Conservation (phyloP, 768 basidiomycete species). For the Agrocybe praecox region DNA sequence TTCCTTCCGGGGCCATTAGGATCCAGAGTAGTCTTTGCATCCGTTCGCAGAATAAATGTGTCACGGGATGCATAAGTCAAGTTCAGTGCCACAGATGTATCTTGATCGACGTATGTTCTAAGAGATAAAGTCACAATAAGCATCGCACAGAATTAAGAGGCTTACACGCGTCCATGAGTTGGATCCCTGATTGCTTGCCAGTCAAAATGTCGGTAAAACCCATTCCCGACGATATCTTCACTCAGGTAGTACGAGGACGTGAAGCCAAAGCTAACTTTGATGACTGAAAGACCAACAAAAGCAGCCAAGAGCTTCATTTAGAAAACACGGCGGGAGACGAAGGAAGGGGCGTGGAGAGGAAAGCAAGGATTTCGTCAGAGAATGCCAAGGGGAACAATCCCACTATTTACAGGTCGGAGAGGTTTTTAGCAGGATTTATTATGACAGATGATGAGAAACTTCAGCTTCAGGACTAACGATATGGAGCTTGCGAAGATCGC, state of each 20-base stretch:
- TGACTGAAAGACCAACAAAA: neutral
- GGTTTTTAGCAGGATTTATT: too few species aligned
- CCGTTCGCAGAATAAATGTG: constrained; percentile 49
- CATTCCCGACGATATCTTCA: constrained; percentile 32
- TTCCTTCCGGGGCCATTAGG: constrained; percentile 47
- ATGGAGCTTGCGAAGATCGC: too few species aligned
- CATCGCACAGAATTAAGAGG: neutral
- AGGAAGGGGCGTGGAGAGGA: too few species aligned
- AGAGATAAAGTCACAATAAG: neutral
- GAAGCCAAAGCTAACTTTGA: neutral
- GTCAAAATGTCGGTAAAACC: constrained; percentile 49
- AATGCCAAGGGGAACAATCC: too few species aligned
- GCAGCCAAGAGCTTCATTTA: neutral
- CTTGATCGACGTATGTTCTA: constrained; percentile 40
- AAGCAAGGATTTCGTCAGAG: too few species aligned
- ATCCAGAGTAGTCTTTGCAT: constrained; percentile 40
- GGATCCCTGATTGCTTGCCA: constrained; percentile 56
- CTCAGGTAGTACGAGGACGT: neutral
- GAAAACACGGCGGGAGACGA: too few species aligned
- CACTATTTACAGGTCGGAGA: too few species aligned
- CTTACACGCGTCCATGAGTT: constrained; percentile 66
- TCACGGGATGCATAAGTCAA: constrained; percentile 47
- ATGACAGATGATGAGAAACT: too few species aligned
- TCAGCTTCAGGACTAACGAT: too few species aligned
- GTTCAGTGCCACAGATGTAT: constrained; percentile 40